Conservation (phyloP, 2,329 filamentous ascomycete genomes). For the Monilinia aucupariae region DNA sequence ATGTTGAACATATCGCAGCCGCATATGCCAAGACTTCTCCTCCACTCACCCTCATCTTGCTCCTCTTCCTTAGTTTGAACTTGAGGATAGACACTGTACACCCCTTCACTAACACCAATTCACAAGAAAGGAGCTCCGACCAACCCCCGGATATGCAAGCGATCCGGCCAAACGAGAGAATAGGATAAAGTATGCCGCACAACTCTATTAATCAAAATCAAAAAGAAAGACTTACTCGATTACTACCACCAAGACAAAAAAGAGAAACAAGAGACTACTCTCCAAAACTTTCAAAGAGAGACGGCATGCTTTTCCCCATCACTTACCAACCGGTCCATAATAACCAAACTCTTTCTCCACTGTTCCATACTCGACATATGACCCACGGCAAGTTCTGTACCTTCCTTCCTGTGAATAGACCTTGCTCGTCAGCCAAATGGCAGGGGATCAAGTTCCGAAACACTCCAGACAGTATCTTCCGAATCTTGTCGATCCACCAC, state of each 20-base stretch:
- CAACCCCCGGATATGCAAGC: not conserved
- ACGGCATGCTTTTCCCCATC: slow-evolving; percentile 7
- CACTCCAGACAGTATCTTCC: not conserved
- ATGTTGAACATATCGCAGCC: slow-evolving; percentile 16
- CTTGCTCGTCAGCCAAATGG: not conserved
- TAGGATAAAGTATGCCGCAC: slow-evolving; percentile 10
- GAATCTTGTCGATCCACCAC: not conserved
- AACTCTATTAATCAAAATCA: no score
- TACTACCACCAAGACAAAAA: not conserved
- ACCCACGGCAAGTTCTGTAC: not conserved
- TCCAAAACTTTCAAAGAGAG: not conserved
- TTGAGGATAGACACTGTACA: not conserved
- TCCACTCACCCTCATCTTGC: slow-evolving; percentile 15
- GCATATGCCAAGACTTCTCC: slow-evolving; percentile 16
- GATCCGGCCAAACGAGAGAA: slow-evolving; percentile 14
- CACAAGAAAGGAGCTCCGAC: not conserved
- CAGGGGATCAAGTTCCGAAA: not conserved
- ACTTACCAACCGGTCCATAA: slow-evolving; percentile 10
- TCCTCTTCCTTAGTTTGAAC: not conserved
- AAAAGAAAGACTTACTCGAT: not conserved
- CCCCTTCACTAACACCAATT: not conserved
- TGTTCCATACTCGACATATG: not conserved
- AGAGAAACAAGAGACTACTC: not conserved
- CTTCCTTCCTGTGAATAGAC: not conserved
- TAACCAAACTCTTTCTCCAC: slow-evolving; percentile 13